A percentile compares a stretch with the other conserved stretches of the same genome.
These are phyloP conservation scores for Candida manassasensis DNA, from an alignment of 805 yeast genomes.

Conservation along the genomic window DNA sequence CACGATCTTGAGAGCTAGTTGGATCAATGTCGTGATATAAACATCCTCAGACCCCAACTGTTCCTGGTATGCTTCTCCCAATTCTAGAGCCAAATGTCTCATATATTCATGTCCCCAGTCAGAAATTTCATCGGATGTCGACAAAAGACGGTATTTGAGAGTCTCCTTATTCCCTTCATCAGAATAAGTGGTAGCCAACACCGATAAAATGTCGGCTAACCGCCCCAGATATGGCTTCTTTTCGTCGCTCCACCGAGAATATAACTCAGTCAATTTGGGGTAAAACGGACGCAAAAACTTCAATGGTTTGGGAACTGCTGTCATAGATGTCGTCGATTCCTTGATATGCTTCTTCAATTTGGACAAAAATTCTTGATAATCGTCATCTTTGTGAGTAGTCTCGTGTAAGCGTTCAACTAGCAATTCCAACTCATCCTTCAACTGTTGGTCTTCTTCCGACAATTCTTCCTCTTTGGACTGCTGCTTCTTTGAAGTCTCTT, in stretches of 20 bases:
- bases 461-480: conserved; percentile 65
- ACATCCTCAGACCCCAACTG: conserved; percentile 32
- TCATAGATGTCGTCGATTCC: conserved; percentile 96
- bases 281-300: conserved; percentile 90
- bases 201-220: conserved; percentile 87
- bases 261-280: conserved; percentile 58
- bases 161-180: conserved; percentile 77
- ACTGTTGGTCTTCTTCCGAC: conserved; percentile 86
- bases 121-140: conserved; percentile 51
- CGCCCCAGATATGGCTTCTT: conserved; percentile 40
- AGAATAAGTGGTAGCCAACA: conserved; percentile 90
- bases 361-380: conserved; percentile 59
- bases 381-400: conserved; percentile 35
- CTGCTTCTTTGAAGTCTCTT: conserved; percentile 19
- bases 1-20: conserved; percentile 70
- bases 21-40: conserved; percentile 43
- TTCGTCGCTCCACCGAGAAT: conserved; percentile 58
- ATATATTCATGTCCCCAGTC: conserved; percentile 99
- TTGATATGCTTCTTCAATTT: conserved; percentile 73
- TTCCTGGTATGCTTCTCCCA: conserved; percentile 79
- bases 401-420: conserved; percentile 76
- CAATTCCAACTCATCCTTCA: conserved; percentile 81
- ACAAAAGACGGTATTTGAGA: conserved; percentile 66
- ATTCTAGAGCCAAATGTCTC: conserved; percentile 91
- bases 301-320: conserved; percentile 98